Evolutionary conservation across 1,284 basidiomycete genomes (phyloP).

Genomic region (Phenoliferia sp.): DNA sequence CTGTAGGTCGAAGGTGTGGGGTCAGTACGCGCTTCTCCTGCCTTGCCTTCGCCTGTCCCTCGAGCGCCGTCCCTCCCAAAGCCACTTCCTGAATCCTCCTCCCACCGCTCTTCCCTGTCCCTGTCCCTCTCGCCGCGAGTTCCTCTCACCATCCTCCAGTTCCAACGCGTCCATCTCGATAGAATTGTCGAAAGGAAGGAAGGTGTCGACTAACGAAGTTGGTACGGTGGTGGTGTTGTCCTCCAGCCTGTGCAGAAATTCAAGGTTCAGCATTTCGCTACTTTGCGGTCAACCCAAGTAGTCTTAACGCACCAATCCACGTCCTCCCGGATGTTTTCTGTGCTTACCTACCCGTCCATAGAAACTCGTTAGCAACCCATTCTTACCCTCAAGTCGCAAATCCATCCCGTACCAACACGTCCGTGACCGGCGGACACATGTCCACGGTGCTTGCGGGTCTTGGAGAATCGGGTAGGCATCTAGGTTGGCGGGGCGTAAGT

Average conservation of each 20-base stretch:
- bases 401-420: too few relatives aligned
- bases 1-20: neutral
- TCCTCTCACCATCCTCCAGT: neutral
- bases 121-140: too few relatives aligned
- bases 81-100: neutral
- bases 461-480: slow-evolving; percentile 39
- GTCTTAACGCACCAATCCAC: slow-evolving; percentile 64
- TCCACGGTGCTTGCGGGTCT: slow-evolving; percentile 85
- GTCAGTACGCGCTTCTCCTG: neutral
- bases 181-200: neutral
- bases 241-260: slow-evolving; percentile 64
- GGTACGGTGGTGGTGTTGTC: slow-evolving; percentile 95
- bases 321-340: slow-evolving; percentile 99
- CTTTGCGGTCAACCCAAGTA: neutral
- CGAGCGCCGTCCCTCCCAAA: too few relatives aligned
- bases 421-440: slow-evolving; percentile 99
- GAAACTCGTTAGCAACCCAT: neutral
- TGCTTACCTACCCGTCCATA: too few relatives aligned
- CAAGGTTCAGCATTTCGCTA: neutral
- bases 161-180: neutral
- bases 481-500: neutral
- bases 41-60: too few relatives aligned
- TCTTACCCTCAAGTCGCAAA: slow-evolving; percentile 78
- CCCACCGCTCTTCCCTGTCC: neutral
- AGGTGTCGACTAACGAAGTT: slow-evolving; percentile 46